Evolutionary conservation across 306 rosid genomes (phyloP), one percentile per base, ranked within the genome.

Genomic region (Vigna unguiculata): DNA sequence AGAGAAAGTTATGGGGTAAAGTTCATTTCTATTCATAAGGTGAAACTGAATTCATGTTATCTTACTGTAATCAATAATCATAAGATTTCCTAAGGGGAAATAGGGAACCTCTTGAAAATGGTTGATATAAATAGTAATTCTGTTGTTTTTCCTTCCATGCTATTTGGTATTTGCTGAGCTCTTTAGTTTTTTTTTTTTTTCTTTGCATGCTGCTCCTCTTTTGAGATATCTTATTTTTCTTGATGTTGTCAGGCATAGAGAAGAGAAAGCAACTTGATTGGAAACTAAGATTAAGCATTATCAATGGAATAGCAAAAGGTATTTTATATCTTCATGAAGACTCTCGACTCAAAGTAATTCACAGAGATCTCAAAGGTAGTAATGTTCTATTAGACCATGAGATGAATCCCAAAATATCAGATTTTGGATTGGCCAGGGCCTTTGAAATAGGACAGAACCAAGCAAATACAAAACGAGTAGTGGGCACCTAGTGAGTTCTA

Each of bases 301-400:
- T 84, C 13, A 54, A 78, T 38, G 90, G 87, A 58, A 86, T 86
- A 14, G 90, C 86, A 13, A 81, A 36, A 69, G 90, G 93, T 43
- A 75, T 86, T 49, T 14, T 85, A 7, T 89, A 86, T 45, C 87
- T 86, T 69, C 93, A 84, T 1, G 90, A 89, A 28, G 89, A 84
- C 58, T 89, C 87, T 1, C 53, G 84, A 45, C 86, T 79, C 9
- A 84, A 46, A 70, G 49, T 86, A 16, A 84, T 88, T 40, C 92
- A 88, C 59, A 66, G 92, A 74, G 88, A 88, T 65, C 21, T 88
- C 1, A 88, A 88, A 79, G 77, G 84, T 5, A 80, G 74, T 62
- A 88, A 88, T 71, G 77, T 88, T 14, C 55, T 88, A 10, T 9
- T 88, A 2, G 85, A 88, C 64, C 25, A 66, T 9, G 82, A 88